These are phyloP conservation scores for Penicillium paradoxum DNA, from an alignment of 495 filamentous ascomycete species.

Conservation along the genomic window DNA sequence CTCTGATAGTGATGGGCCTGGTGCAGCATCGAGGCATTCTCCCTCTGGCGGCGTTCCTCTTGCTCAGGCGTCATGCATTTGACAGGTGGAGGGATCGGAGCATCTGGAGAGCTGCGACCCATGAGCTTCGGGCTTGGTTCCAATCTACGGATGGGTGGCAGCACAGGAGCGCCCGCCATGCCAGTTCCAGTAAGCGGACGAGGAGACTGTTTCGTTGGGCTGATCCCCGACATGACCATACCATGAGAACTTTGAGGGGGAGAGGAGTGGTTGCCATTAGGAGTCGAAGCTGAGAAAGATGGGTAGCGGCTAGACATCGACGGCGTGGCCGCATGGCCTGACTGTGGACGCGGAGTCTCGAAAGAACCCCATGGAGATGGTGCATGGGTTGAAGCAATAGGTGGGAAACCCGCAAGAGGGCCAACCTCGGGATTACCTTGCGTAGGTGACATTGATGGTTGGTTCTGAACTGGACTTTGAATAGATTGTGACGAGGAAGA, in stretches of 20 bases:
- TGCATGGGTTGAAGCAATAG: slow-evolving; percentile 24
- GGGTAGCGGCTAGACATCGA: slow-evolving; percentile 26
- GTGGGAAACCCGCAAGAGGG: slow-evolving; percentile 42
- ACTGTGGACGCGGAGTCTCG: slow-evolving; percentile 31
- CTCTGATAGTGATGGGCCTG: slow-evolving; percentile 15
- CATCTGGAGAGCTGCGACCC: slow-evolving; percentile 45
- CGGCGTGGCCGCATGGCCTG: slow-evolving; percentile 19
- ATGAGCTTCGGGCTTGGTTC: slow-evolving; percentile 48
- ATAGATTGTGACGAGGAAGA: slow-evolving; percentile 46
- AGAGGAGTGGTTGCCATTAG: slow-evolving; percentile 38
- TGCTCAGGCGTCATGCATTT: slow-evolving; percentile 48
- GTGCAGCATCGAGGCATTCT: slow-evolving; percentile 34
- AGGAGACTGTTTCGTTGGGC: slow-evolving; percentile 68
- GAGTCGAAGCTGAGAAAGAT: slow-evolving; percentile 31
- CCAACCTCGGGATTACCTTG: slow-evolving; percentile 46
- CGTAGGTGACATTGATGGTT: slow-evolving; percentile 47
- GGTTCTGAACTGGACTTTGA: slow-evolving; percentile 39
- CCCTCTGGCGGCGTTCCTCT: slow-evolving; percentile 40
- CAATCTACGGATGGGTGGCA: slow-evolving; percentile 47
- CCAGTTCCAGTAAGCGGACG: slow-evolving; percentile 45
- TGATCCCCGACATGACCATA: slow-evolving; percentile 59
- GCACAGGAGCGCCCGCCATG: slow-evolving; percentile 40
- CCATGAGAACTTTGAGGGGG: slow-evolving; percentile 48
- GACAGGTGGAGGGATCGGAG: slow-evolving; percentile 41
- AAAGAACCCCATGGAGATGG: slow-evolving; percentile 33